These are phyloP conservation scores for Pyracantha coccinea DNA, from an alignment of 331 rosid species.

Conservation along the genomic window DNA sequence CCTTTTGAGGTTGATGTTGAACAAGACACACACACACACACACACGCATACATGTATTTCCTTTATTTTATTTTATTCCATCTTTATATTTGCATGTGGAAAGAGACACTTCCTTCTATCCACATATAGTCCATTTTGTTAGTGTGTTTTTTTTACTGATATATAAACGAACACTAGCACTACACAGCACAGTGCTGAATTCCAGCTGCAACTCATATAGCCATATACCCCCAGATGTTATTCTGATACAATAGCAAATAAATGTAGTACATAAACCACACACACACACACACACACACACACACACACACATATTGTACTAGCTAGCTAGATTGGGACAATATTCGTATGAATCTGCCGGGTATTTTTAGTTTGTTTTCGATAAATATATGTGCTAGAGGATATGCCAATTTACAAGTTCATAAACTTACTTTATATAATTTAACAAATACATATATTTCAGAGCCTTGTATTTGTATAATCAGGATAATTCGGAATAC, in stretches of 20 bases:
- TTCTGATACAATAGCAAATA: too few relatives aligned
- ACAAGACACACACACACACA: conserved; percentile 16
- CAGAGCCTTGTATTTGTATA: too few relatives aligned
- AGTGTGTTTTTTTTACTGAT: too few relatives aligned
- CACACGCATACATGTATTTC: neutral
- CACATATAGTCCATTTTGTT: neutral
- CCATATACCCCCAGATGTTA: too few relatives aligned
- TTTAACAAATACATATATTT: too few relatives aligned
- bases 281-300: too few relatives aligned
- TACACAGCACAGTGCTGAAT: too few relatives aligned
- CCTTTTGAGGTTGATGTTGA: conserved; percentile 38
- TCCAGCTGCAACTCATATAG: too few relatives aligned
- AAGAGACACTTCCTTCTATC: conserved; percentile 22
- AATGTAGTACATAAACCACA: too few relatives aligned
- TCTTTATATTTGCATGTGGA: conserved; percentile 20
- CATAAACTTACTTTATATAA: neutral
- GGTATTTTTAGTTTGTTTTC: too few relatives aligned
- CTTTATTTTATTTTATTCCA: conserved; percentile 18
- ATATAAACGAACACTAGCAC: neutral
- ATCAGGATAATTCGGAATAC: too few relatives aligned
- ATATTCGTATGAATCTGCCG: neutral
- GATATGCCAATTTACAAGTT: neutral
- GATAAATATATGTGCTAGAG: neutral
- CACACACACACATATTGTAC: too few relatives aligned
- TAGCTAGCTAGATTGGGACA: neutral